Base-by-base conservation (phyloP, 768 basidiomycete genomes). In the Kockovaella imperatae region DNA sequence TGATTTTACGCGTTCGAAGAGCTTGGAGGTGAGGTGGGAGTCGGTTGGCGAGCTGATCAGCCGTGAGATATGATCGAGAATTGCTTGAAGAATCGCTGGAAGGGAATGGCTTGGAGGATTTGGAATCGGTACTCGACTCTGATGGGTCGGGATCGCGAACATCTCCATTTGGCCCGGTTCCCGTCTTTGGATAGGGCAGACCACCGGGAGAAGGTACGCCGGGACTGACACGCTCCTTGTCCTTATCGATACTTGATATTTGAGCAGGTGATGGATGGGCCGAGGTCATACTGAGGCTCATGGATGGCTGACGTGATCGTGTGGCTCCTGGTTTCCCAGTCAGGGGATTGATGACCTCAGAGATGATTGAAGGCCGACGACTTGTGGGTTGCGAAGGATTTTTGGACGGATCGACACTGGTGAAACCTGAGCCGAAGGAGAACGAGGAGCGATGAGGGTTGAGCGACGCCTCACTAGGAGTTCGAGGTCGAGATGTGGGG, bases 11-110 rank as follows among this genome's bases (percentile, higher is more conserved):
- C 0, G 42, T 10, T 20, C 79, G 74, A 17, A 81, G 60, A 4
- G 75, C 79, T 0, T 76, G 75, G 15, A 80, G 70, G 46, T 77
- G 77, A 1, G 79, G 77, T 24, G 76, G 73, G 15, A 78, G 64
- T 47, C 78, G 74, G 0, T 77, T 73, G 0, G 75, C 75, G 42
- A 79, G 72, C 62, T 75, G 69, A 24, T 74, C 67, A 18, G 69
- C 55, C 20, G 56, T 52, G 31, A 63, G 56, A 20, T 7, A 42
- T 23, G 24, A 11, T 42, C 40, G 36, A 39, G 36, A 21, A 39
- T 11, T 20, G 21, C 13, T 39, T 11, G 36, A 8, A 10, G 36
- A 8, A 11, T 8, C 20, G 20, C 45, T 20, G 43, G 42, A 15
- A 55, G 35, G 14, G 45, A 35, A 11, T 53, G 47, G 13, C 44